Percentiles rank a stretch among this genome's conserved stretches.
phyloP scores from a whole-genome alignment of 306 rosid genomes.

The Rosa persica region DNA sequence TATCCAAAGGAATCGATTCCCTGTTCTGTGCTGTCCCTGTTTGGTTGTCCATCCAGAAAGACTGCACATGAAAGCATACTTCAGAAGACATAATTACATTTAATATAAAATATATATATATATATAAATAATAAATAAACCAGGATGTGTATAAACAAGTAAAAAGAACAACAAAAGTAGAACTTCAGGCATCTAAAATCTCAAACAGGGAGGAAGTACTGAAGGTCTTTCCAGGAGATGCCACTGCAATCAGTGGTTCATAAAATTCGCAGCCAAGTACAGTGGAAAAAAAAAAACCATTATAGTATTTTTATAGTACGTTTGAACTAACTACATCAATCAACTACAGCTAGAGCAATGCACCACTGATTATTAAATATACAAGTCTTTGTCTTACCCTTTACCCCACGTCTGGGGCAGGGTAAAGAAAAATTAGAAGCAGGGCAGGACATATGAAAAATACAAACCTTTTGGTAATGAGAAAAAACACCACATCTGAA shows the following conservation, averaged over 20 bases:
- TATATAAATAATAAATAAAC: not conserved
- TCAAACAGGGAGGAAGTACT: not conserved
- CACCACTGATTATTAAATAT: not conserved
- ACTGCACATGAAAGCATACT: constrained; percentile 54
- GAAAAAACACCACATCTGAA: not conserved
- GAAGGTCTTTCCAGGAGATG: constrained; percentile 7
- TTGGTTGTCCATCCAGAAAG: constrained; percentile 92
- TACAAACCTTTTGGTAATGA: not conserved
- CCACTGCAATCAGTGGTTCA: constrained; percentile 1
- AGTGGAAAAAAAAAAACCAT: not conserved
- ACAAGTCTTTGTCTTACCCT: not conserved
- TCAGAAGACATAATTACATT: not conserved
- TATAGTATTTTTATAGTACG: not conserved
- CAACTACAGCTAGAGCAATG: constrained; percentile 4
- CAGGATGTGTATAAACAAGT: not conserved
- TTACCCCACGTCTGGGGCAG: not conserved
- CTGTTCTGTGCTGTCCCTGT: constrained; percentile 42
- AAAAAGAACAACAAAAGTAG: not conserved
- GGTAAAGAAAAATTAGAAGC: not conserved
- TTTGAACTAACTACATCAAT: not conserved
- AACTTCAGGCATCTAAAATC: not conserved
- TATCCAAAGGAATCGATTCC: constrained; percentile 57
- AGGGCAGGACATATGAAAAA: not conserved
- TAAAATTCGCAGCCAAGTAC: not conserved
- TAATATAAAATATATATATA: not conserved